These are phyloP conservation scores for Penicillium sp. DNA, from an alignment of 2,329 filamentous ascomycete species.

Conservation along the genomic window DNA sequence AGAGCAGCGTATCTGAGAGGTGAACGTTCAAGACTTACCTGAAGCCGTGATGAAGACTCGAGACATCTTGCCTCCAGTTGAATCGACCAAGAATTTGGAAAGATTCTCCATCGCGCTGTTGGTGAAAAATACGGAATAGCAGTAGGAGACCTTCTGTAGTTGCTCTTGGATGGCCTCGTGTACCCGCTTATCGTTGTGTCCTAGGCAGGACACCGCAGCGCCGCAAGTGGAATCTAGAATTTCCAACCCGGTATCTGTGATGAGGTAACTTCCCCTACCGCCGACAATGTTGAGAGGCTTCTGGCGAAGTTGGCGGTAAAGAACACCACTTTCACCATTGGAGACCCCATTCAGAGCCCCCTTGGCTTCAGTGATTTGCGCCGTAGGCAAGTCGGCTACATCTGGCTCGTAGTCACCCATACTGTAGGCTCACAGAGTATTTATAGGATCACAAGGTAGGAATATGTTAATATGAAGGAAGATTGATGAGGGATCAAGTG, in stretches of 20 bases:
- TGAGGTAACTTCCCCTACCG: slow-evolving; percentile 49
- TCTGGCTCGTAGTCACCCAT: slow-evolving; percentile 25
- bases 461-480: neutral
- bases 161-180: slow-evolving; percentile 60
- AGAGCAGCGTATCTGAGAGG: neutral
- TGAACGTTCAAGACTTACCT: slow-evolving; percentile 38
- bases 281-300: slow-evolving; percentile 45
- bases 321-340: slow-evolving; percentile 34
- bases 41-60: slow-evolving; percentile 58
- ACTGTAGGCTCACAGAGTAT: neutral
- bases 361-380: neutral
- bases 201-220: slow-evolving; percentile 70
- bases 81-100: slow-evolving; percentile 48
- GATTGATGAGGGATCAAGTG: no score
- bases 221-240: slow-evolving; percentile 72
- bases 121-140: slow-evolving; percentile 57
- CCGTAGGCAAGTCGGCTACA: neutral
- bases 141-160: slow-evolving; percentile 58
- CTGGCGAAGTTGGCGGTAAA: slow-evolving; percentile 51
- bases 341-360: neutral
- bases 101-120: slow-evolving; percentile 54
- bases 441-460: neutral
- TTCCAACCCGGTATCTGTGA: slow-evolving; percentile 51
- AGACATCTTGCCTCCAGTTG: slow-evolving; percentile 53
- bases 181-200: slow-evolving; percentile 64